phyloP scores from a whole-genome alignment of 2,329 filamentous ascomycete species.

The Talaromyces sp. region DNA sequence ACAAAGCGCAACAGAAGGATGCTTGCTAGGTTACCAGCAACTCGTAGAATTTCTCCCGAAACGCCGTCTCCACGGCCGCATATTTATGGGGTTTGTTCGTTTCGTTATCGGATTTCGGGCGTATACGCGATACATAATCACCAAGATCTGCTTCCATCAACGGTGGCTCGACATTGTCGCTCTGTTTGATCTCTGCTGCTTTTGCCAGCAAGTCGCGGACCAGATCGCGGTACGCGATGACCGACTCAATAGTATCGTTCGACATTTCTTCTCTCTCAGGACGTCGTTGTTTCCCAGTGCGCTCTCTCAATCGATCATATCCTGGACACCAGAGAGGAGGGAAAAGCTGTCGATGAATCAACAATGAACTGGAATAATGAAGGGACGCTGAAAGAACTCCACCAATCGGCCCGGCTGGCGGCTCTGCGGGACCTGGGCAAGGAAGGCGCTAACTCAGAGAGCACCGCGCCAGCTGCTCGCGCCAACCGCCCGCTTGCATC shows the following conservation, averaged over 20 bases:
- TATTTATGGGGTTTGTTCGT: constrained; percentile 51
- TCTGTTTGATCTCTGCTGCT: constrained; percentile 57
- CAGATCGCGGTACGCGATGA: constrained; percentile 47
- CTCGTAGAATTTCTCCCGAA: constrained; percentile 73
- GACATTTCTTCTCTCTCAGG: constrained; percentile 9
- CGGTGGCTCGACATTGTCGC: constrained; percentile 64
- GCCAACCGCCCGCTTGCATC: constrained; percentile 4
- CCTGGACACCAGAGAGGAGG: neutral
- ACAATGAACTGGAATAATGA: neutral
- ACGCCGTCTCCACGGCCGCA: constrained; percentile 76
- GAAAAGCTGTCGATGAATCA: neutral
- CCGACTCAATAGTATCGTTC: constrained; percentile 31
- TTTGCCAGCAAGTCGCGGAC: constrained; percentile 56
- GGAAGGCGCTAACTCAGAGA: constrained; percentile 15
- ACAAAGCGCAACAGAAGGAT: neutral
- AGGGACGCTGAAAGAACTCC: constrained; percentile 10
- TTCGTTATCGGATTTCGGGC: constrained; percentile 18
- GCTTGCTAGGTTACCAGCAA: constrained; percentile 60
- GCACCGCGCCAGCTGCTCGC: constrained; percentile 5
- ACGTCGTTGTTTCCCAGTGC: neutral
- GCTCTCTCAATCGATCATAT: neutral
- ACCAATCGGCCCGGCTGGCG: constrained; percentile 19
- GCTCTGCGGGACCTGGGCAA: constrained; percentile 26
- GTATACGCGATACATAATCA: constrained; percentile 39
- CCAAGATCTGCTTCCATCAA: constrained; percentile 63